These are phyloP conservation scores for Pichia ethanolica DNA, from an alignment of 805 yeast species.

Conservation along the genomic window DNA sequence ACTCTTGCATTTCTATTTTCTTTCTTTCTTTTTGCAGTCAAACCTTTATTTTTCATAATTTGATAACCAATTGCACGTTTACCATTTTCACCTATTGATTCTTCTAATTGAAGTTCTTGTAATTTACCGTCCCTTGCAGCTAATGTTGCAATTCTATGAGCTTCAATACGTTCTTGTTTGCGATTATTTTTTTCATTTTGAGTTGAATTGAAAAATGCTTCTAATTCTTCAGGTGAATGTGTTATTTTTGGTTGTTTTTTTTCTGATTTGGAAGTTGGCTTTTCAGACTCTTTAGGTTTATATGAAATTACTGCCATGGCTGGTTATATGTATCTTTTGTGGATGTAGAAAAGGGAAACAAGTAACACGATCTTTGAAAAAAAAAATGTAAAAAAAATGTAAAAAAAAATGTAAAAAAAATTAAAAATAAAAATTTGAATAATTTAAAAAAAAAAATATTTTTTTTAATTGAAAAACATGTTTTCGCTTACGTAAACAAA, in stretches of 20 bases:
- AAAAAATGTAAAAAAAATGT: too few relatives aligned
- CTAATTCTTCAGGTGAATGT: conserved; percentile 4
- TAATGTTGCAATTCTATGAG: conserved; percentile 61
- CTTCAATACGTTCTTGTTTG: conserved; percentile 47
- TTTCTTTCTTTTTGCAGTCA: conserved; percentile 88
- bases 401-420: too few relatives aligned
- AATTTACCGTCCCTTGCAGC: conserved; percentile 84
- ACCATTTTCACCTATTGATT: conserved; percentile 66
- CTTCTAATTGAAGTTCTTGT: conserved; percentile 48
- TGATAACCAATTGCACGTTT: conserved; percentile 94
- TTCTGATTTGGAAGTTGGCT: not conserved
- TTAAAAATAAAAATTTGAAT: too few relatives aligned
- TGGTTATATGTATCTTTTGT: too few relatives aligned
- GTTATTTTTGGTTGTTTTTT: not conserved
- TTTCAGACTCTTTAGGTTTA: not conserved
- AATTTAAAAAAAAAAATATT: too few relatives aligned
- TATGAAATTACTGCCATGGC: not conserved
- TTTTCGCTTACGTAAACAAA: not conserved
- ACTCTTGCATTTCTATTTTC: conserved; percentile 94
- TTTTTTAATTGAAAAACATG: too few relatives aligned
- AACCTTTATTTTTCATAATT: conserved; percentile 92
- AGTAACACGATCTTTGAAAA: too few relatives aligned
- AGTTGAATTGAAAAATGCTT: conserved; percentile 4
- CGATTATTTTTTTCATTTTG: conserved; percentile 32
- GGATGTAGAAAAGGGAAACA: not conserved